These are phyloP conservation scores for Elaphomyces granulatus DNA, from an alignment of 495 filamentous ascomycete genomes.

Conservation along the genomic window DNA sequence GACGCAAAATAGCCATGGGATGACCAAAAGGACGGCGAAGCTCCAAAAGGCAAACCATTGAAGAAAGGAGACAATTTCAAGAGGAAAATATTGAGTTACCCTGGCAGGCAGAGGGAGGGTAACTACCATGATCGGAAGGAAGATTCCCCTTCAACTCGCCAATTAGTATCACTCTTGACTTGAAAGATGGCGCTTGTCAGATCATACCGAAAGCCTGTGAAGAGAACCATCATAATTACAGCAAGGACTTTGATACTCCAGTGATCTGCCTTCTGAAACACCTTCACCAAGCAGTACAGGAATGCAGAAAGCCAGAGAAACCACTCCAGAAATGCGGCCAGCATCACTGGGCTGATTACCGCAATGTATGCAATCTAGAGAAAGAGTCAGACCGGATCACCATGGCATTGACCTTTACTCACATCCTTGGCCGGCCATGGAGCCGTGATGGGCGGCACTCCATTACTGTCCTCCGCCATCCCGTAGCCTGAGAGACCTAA, in stretches of 20 bases:
- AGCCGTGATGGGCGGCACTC: conserved; percentile 13
- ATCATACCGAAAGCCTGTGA: conserved; percentile 57
- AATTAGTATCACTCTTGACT: conserved; percentile 3
- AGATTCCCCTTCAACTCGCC: conserved; percentile 54
- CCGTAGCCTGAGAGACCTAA: neutral
- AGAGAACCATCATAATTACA: conserved; percentile 56
- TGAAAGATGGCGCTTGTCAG: neutral
- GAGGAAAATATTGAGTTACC: conserved; percentile 57
- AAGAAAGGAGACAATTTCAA: conserved; percentile 47
- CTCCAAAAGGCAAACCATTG: conserved; percentile 97
- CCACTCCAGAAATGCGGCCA: conserved; percentile 84
- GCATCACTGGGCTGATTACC: conserved; percentile 69
- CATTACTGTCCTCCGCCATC: conserved; percentile 5
- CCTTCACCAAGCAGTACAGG: conserved; percentile 78
- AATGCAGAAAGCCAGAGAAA: conserved; percentile 87
- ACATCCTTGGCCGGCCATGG: conserved; percentile 56
- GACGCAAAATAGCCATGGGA: conserved; percentile 89
- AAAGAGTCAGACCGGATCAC: conserved; percentile 7
- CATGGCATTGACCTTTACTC: conserved; percentile 15
- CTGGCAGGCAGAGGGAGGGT: conserved; percentile 72
- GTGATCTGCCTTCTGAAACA: conserved; percentile 79
- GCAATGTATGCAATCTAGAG: conserved; percentile 63
- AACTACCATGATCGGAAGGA: conserved; percentile 88
- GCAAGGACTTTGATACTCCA: conserved; percentile 68
- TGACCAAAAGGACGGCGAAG: conserved; percentile 70